These are phyloP conservation scores for Myriangium duriaei DNA, from an alignment of 2,329 filamentous ascomycete genomes.

Conservation along the genomic window DNA sequence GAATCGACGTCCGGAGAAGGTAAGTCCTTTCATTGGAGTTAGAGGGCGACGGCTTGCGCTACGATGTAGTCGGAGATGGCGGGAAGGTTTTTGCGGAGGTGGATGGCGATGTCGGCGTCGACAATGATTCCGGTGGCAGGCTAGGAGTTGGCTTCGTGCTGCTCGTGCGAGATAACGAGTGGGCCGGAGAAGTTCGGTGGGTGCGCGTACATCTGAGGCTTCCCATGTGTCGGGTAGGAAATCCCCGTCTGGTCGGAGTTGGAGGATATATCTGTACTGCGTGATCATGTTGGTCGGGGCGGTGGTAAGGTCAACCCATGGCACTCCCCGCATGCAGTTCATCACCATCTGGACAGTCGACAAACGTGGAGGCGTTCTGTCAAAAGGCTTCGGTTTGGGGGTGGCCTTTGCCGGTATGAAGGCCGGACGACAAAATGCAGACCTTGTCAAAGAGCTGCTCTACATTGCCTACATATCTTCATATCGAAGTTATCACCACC, in stretches of 20 bases:
- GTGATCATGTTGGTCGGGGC: constrained; percentile 17
- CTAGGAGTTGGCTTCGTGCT: constrained; percentile 24
- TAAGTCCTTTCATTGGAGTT: constrained; percentile 23
- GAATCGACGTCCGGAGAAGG: constrained; percentile 25
- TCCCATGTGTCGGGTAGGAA: constrained; percentile 26
- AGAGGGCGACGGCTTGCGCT: constrained; percentile 20
- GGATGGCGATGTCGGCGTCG: constrained; percentile 21
- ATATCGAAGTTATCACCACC: too few relatives aligned
- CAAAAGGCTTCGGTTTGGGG: neutral
- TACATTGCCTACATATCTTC: too few relatives aligned
- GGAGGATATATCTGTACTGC: constrained; percentile 23
- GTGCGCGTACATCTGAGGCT: constrained; percentile 24
- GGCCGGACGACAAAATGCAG: too few relatives aligned
- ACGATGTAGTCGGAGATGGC: constrained; percentile 23
- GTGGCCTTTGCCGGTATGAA: too few relatives aligned
- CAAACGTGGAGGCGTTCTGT: neutral
- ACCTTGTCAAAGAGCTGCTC: too few relatives aligned
- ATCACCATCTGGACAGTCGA: neutral
- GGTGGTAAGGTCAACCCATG: too few relatives aligned
- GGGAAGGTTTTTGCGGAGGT: constrained; percentile 24
- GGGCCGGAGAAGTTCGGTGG: constrained; percentile 26
- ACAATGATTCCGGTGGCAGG: constrained; percentile 22
- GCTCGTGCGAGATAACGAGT: constrained; percentile 24
- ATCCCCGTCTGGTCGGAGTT: constrained; percentile 28
- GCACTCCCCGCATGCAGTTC: too few relatives aligned